Evolutionary conservation across 176 grass and related monocot genomes (phyloP).

Genomic region (barley (Hordeum vulgare)): DNA sequence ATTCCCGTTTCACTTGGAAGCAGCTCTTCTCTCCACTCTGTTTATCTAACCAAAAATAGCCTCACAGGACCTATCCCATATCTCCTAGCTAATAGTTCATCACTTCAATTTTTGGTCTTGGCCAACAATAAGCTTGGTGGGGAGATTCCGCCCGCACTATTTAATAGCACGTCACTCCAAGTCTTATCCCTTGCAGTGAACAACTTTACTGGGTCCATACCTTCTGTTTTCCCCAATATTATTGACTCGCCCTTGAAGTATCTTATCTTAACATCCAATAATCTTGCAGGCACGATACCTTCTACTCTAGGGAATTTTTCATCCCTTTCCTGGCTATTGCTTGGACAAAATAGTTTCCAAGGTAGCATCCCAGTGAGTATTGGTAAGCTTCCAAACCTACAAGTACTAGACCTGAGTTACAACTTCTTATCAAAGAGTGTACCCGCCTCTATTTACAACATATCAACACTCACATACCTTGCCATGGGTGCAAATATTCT

Average conservation of each 20-base stretch:
- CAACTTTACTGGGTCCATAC: background rate
- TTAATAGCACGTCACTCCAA: background rate
- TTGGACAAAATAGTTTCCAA: background rate
- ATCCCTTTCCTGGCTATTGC: background rate
- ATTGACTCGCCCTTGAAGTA: rapidly evolving
- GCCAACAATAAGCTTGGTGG: conserved; percentile 13
- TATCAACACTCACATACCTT: background rate
- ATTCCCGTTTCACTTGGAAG: conserved; percentile 15
- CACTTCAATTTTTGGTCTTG: background rate
- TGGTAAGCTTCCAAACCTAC: background rate
- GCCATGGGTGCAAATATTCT: background rate
- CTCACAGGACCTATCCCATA: conserved; percentile 20
- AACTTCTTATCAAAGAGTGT: background rate
- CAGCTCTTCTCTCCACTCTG: background rate
- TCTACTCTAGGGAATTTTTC: conserved; percentile 26
- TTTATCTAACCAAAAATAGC: conserved; percentile 16
- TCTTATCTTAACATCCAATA: too few relatives aligned
- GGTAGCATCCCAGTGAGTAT: background rate
- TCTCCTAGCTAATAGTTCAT: background rate
- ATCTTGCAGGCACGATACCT: background rate
- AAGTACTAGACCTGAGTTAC: background rate
- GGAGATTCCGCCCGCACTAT: background rate
- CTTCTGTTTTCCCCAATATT: too few relatives aligned
- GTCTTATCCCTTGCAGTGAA: background rate
- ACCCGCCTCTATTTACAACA: conserved; percentile 12